Conservation (phyloP, 768 basidiomycete genomes). For the Hygrophorus russula region DNA sequence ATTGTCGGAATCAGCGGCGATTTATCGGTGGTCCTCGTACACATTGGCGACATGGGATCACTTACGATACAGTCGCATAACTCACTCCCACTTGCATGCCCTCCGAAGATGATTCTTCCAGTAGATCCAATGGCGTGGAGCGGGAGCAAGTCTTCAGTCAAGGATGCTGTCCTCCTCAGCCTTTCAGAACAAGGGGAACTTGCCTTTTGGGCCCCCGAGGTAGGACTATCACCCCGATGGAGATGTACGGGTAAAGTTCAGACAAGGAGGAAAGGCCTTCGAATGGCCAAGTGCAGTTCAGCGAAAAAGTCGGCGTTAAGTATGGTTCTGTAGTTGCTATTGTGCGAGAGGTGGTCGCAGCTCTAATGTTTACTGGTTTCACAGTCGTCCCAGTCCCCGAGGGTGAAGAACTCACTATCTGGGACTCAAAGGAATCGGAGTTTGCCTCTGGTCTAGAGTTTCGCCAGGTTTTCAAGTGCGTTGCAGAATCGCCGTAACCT, state of each 20-base stretch:
- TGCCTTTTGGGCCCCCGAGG: constrained; percentile 76
- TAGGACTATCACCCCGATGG: constrained; percentile 32
- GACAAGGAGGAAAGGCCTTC: constrained; percentile 56
- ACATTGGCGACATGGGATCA: constrained; percentile 25
- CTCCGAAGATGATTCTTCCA: constrained; percentile 50
- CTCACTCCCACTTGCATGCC: constrained; percentile 38
- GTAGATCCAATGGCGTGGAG: constrained; percentile 89
- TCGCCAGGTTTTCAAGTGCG: constrained; percentile 47
- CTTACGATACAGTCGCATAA: constrained; percentile 38
- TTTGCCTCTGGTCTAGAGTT: constrained; percentile 88
- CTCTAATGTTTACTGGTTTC: constrained; percentile 5
- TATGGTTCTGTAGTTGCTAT: constrained; percentile 23
- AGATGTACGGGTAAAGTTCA: constrained; percentile 61
- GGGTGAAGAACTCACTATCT: constrained; percentile 81
- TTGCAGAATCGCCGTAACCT: constrained; percentile 1
- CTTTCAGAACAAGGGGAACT: constrained; percentile 67
- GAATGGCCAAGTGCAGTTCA: constrained; percentile 76
- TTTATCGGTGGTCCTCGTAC: constrained; percentile 47
- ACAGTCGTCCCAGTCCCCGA: constrained; percentile 49
- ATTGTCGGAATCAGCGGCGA: constrained; percentile 60
- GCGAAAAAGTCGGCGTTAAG: constrained; percentile 87
- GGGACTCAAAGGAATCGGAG: constrained; percentile 93
- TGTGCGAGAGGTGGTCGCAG: neutral
- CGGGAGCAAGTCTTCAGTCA: constrained; percentile 28
- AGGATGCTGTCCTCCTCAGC: constrained; percentile 70